phyloP scores from a whole-genome alignment of 768 basidiomycete genomes.

The Agaricus subrufescens region DNA sequence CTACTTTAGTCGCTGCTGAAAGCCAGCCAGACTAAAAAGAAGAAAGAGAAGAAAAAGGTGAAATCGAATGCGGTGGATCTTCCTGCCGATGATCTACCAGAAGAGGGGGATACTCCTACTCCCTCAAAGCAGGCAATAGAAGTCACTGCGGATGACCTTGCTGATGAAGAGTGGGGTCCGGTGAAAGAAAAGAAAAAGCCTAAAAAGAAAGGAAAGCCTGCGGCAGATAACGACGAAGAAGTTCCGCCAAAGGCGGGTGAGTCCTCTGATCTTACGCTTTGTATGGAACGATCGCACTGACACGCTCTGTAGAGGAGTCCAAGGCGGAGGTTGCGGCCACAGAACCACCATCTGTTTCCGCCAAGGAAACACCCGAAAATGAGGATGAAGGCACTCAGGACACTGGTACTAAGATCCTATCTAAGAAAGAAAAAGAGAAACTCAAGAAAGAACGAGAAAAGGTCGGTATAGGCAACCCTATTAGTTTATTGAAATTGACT shows the following conservation, averaged over 20 bases:
- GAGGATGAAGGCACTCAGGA: slow-evolving; percentile 54
- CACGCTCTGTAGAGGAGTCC: slow-evolving; percentile 6
- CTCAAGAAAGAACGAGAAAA: slow-evolving; percentile 97
- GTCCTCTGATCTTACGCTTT: not conserved
- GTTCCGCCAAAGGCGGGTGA: slow-evolving; percentile 1
- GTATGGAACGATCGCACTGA: not conserved
- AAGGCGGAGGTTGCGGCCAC: slow-evolving; percentile 17
- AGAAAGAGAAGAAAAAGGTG: slow-evolving; percentile 53
- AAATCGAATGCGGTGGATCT: slow-evolving; percentile 32
- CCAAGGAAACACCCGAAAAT: slow-evolving; percentile 30
- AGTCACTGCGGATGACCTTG: slow-evolving; percentile 66
- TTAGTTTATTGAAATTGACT: not conserved
- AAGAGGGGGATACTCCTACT: slow-evolving; percentile 21
- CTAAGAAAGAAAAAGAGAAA: slow-evolving; percentile 96
- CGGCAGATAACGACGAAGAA: slow-evolving; percentile 31
- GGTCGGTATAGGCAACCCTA: slow-evolving; percentile 34
- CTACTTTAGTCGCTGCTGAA: slow-evolving; percentile 56
- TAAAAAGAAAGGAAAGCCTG: slow-evolving; percentile 46
- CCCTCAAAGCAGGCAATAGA: slow-evolving; percentile 39
- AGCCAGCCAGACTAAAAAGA: slow-evolving; percentile 34
- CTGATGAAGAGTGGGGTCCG: slow-evolving; percentile 69
- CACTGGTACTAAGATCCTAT: slow-evolving; percentile 62
- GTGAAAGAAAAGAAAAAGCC: slow-evolving; percentile 56
- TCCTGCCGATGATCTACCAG: slow-evolving; percentile 16
- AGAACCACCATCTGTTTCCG: slow-evolving; percentile 19